Evolutionary conservation across 768 basidiomycete genomes (phyloP).

Genomic region (Favolaschia claudopus): DNA sequence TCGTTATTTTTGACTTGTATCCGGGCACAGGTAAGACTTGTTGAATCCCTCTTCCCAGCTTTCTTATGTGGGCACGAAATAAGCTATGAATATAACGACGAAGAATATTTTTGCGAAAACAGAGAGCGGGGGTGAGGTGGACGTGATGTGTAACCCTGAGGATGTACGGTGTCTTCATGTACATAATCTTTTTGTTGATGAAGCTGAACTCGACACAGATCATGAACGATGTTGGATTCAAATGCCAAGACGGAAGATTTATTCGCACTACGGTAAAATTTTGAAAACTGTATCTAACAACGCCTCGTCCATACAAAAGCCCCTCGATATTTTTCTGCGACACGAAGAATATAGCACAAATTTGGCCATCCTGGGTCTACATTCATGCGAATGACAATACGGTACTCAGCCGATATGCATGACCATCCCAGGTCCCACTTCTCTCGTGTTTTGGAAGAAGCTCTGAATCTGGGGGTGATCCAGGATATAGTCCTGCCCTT

Average conservation of each 20-base stretch:
- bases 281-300: too few species aligned
- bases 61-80: conserved; percentile 9
- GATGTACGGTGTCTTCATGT: conserved; percentile 8
- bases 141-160: conserved; percentile 14
- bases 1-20: conserved; percentile 17
- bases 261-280: conserved; percentile 16
- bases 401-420: too few species aligned
- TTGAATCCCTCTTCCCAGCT: conserved; percentile 1
- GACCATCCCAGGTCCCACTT: too few species aligned
- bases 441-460: too few species aligned
- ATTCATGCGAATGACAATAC: too few species aligned
- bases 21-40: conserved; percentile 13
- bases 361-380: too few species aligned
- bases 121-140: conserved; percentile 14
- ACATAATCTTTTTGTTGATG: conserved; percentile 4
- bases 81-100: conserved; percentile 15
- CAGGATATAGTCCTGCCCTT: too few species aligned
- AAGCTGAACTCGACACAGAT: conserved; percentile 15
- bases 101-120: conserved; percentile 18
- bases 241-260: conserved; percentile 16
- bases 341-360: too few species aligned
- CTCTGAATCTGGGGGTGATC: too few species aligned
- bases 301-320: too few species aligned
- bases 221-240: conserved; percentile 20
- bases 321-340: too few species aligned